These are phyloP conservation scores for Catharanthus roseus DNA, from an alignment of 257 asterid genomes.

Conservation along the genomic window DNA sequence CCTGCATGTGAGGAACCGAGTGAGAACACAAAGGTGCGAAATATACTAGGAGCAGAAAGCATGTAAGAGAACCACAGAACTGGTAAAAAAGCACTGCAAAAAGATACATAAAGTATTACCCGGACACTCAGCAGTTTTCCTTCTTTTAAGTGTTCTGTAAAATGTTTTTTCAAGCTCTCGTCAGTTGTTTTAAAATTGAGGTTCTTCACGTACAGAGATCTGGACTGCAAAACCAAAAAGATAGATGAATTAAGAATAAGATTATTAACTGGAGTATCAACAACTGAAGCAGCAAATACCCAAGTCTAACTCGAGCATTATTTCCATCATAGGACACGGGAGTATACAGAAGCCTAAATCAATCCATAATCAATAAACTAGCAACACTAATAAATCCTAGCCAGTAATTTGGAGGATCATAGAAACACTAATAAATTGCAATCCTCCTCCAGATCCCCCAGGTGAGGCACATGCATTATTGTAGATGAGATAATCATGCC, in stretches of 20 bases:
- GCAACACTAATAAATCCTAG: neutral
- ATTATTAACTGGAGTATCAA: neutral
- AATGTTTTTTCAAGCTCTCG: slow-evolving; percentile 67
- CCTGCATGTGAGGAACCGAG: slow-evolving; percentile 31
- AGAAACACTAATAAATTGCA: neutral
- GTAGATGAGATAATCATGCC: neutral
- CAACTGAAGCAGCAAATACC: neutral
- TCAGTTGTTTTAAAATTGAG: slow-evolving; percentile 84
- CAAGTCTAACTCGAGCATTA: neutral
- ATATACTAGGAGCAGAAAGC: slow-evolving; percentile 1
- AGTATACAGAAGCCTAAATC: neutral
- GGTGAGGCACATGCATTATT: neutral
- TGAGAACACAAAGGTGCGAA: slow-evolving; percentile 5
- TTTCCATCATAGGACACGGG: no score
- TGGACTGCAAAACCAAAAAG: slow-evolving; percentile 51
- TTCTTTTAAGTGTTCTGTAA: slow-evolving; percentile 56
- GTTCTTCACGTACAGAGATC: slow-evolving; percentile 85
- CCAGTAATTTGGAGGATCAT: neutral
- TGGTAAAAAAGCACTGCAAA: slow-evolving; percentile 8
- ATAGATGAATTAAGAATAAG: slow-evolving; percentile 6
- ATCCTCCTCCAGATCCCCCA: neutral
- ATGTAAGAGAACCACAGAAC: neutral
- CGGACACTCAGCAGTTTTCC: slow-evolving; percentile 77
- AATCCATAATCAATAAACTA: neutral
- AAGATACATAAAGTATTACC: slow-evolving; percentile 42